Base-by-base conservation (phyloP, 2,329 filamentous ascomycete genomes). In the Reticulascus tulasneorum region DNA sequence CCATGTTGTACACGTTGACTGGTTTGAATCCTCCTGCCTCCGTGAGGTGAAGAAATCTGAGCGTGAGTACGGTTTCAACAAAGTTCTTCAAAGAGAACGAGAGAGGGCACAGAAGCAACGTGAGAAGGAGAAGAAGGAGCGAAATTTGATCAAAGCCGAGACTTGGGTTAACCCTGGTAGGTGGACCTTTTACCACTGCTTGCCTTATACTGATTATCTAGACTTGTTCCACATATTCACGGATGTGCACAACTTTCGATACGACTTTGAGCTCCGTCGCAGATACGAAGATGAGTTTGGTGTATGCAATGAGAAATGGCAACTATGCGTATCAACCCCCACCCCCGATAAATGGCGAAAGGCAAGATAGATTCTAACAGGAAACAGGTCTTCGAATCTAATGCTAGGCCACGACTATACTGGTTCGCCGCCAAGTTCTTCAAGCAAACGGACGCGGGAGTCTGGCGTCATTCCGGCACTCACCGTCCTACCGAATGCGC, bases 331-430 rank as follows among this genome's bases (percentile, higher is more conserved):
- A 62, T 60, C 75, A 60, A 6, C 21, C 13, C 18, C 9, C 40
- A 31, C 15, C n/a, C 17, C 12, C 22, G 9, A 3, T 5, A 12
- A 1, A 22, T 4, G 3, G 18, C 22, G 12, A 13, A 17, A 33
- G 10, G 13, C 12, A n/a, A 11, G 5, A 16, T 20, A 20, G 21
- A 23, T 29, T 25, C 4, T 25, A 10, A 18, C 11, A 4, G 11
- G 21, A 24, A 9, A n/a, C 44, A 88, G 82, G 67, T 90, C 33
- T 86, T 79, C 62, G 77, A 87, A 55, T 83, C 80, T 6, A 69
- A 77, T 41, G 62, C 69, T 9, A 59, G 62, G 11, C 82, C 82
- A 0, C 66, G 63, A 40, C 69, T 75, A 1, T 89, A 86, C 60
- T 73, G 71, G 46, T 75, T 77, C 29, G 74, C 74, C 7, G 70